Base-by-base conservation (phyloP, 305 asterid genomes). In the Fraxinus albicans region DNA sequence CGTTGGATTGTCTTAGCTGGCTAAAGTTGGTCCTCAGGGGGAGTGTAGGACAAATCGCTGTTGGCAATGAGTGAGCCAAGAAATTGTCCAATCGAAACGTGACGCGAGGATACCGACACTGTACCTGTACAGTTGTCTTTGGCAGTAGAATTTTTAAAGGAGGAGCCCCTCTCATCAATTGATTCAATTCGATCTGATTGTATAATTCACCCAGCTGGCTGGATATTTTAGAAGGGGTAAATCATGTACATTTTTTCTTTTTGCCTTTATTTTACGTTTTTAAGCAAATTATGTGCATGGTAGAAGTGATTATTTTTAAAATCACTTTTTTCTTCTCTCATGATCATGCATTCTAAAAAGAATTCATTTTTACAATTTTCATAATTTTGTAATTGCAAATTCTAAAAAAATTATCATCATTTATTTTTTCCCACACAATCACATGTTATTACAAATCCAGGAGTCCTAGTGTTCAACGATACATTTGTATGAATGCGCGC, bases 1-100 rank as follows among this genome's bases (percentile, higher is more conserved):
- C 92, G 90, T 91, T 89, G 81, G 60, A 47, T 82, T 82, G 47
- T 86, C 87, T 86, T 85, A 82, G 89, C 89, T 83, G 89, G 92
- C 82, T 6, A 55, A 79, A 65, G 72, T 19, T 67, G 85, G 76
- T 63, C 65, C 65, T n/a, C 3, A 34, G 10, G 75, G 78, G 82
- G 79, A 83, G 58, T 2, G 55, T 77, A 84, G 77, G 89, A 81
- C 81, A 33, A 34, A 88, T 88, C 88, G 79, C 87, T 85, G 88
- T 86, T 73, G 75, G 85, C 76, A n/a, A 84, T 86, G 83, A 82
- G 80, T 82, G 87, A 78, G 84, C 35, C 58, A 13, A 8, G 42
- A 78, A 38, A 35, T 8, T 3, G 7, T 7, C 91, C 86, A 86
- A 85, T 86, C 7, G 4, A 0, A 1, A 2, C 0, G 0, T 0